A percentile compares a stretch with the other conserved stretches of the same genome.
These are phyloP conservation scores for Typha latifolia DNA, from an alignment of 176 grass and related monocot genomes.

Conservation along the genomic window DNA sequence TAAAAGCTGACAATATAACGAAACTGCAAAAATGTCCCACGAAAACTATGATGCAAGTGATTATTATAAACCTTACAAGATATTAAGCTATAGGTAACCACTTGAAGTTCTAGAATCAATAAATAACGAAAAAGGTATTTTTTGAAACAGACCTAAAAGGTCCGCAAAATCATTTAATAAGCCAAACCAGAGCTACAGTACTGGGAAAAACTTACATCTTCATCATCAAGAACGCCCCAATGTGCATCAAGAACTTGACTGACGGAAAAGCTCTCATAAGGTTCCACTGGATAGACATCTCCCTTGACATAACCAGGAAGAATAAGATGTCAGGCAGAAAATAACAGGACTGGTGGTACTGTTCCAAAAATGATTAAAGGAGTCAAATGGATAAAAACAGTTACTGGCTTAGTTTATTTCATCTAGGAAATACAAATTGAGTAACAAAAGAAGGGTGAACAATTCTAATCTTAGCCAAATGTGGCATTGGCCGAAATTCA, in stretches of 20 bases:
- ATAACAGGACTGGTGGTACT: background rate
- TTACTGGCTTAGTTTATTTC: background rate
- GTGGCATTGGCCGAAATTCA: too few relatives aligned
- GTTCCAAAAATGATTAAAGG: background rate
- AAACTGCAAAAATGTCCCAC: too few relatives aligned
- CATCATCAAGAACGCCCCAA: conserved; percentile 54
- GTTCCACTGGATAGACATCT: conserved; percentile 74
- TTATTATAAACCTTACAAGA: too few relatives aligned
- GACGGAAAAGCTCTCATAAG: conserved; percentile 37
- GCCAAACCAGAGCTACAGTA: too few relatives aligned
- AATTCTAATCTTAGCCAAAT: too few relatives aligned
- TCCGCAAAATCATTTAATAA: background rate
- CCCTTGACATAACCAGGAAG: conserved; percentile 33
- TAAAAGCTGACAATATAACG: too few relatives aligned
- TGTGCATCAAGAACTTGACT: conserved; percentile 83
- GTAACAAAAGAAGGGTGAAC: too few relatives aligned
- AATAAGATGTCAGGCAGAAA: conserved; percentile 4
- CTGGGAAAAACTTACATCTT: conserved; percentile 40
- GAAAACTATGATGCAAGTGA: too few relatives aligned
- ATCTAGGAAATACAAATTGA: background rate
- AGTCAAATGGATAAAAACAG: background rate
- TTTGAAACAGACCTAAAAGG: background rate
- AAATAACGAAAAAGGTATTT: background rate
- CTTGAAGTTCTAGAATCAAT: background rate
- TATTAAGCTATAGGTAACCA: background rate